Evolutionary conservation across 192 early-diverging fungal species (phyloP).

Genomic region (Coemansia sp.): DNA sequence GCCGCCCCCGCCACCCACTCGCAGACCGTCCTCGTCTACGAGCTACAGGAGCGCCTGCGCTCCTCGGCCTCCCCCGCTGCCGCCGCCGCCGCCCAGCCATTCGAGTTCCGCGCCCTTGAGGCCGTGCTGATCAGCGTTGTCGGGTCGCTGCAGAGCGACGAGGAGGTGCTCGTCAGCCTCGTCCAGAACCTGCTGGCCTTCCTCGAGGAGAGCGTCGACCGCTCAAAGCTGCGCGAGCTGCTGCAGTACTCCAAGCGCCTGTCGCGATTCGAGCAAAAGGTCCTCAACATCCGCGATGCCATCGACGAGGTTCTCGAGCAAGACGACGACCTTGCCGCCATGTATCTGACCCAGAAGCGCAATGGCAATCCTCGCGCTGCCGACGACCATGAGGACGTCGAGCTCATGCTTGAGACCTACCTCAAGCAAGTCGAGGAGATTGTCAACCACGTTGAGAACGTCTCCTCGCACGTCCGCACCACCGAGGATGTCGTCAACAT

Average conservation of each 20-base stretch:
- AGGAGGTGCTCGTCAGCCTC: constrained; percentile 64
- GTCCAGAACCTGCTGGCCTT: constrained; percentile 64
- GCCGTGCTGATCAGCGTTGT: constrained; percentile 75
- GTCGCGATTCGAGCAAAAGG: constrained; percentile 77
- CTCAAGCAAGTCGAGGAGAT: constrained; percentile 84
- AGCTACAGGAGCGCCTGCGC: constrained; percentile 72
- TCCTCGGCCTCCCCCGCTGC: constrained; percentile 20
- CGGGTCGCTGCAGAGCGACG: constrained; percentile 64
- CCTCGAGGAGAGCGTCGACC: constrained; percentile 74
- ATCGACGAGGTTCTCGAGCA: constrained; percentile 80
- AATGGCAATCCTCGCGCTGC: constrained; percentile 53
- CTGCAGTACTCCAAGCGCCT: constrained; percentile 74
- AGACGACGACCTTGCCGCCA: constrained; percentile 86
- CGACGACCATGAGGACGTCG: constrained; percentile 82
- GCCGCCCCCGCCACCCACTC: constrained; percentile 66
- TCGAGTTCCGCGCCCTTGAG: constrained; percentile 70
- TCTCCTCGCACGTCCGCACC: constrained; percentile 67
- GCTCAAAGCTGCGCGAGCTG: constrained; percentile 72
- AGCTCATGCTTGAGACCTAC: constrained; percentile 89
- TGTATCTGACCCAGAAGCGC: constrained; percentile 87
- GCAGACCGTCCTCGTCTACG: constrained; percentile 74
- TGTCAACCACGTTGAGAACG: constrained; percentile 65
- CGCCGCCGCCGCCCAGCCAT: constrained; percentile 23
- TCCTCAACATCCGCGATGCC: constrained; percentile 69
- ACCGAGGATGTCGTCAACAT: constrained; percentile 86